phyloP scores from a whole-genome alignment of 345 rosid species.

The Mangifera indica region DNA sequence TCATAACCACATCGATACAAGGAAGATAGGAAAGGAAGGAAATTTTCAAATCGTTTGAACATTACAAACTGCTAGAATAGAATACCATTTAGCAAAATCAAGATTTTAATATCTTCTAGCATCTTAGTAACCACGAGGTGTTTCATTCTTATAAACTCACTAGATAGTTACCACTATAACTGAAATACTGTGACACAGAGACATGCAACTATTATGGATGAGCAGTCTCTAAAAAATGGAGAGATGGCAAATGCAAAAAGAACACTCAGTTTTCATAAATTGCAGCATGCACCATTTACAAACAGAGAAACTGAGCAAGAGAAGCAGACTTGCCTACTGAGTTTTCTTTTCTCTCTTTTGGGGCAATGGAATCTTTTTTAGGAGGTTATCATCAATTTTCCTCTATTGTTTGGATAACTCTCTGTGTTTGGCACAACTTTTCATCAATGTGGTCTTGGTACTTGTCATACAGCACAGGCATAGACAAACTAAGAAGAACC shows the following conservation, averaged over 20 bases:
- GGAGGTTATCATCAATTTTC: conserved; percentile 50
- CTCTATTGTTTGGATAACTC: conserved; percentile 51
- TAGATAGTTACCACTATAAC: not conserved
- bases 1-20: not conserved
- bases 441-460: too few relatives aligned
- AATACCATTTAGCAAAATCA: conserved; percentile 4
- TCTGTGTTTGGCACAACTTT: conserved; percentile 40
- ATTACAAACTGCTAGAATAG: not conserved
- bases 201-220: not conserved
- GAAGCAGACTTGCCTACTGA: conserved; percentile 55
- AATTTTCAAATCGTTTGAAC: not conserved
- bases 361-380: conserved; percentile 51
- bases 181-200: not conserved
- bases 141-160: not conserved
- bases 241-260: too few relatives aligned
- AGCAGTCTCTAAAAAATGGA: too few relatives aligned
- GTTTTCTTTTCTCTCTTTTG: conserved; percentile 65
- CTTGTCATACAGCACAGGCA: too few relatives aligned
- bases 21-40: not conserved
- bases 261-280: too few relatives aligned
- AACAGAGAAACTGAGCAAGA: too few relatives aligned
- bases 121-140: not conserved
- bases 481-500: too few relatives aligned
- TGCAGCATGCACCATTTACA: too few relatives aligned
- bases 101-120: too few relatives aligned